Evolutionary conservation across 768 basidiomycete species (phyloP).

Genomic region (Termitomyces sp.): DNA sequence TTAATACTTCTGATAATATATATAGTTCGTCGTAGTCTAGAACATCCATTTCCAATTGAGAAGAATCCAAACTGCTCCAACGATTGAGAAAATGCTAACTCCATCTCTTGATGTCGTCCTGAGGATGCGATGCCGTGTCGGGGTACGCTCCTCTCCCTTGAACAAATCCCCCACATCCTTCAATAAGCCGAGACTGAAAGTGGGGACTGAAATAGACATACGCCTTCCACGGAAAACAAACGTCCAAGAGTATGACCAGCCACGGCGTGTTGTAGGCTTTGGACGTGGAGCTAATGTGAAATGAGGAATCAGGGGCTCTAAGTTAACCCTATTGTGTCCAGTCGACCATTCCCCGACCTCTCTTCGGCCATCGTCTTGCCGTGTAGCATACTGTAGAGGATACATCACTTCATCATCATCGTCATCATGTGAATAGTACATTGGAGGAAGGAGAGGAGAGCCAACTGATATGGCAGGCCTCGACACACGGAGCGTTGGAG

Average conservation of each 20-base stretch:
- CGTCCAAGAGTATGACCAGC: slow-evolving; percentile 44
- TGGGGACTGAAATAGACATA: slow-evolving; percentile 44
- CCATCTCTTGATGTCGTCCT: slow-evolving; percentile 35
- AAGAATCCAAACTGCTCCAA: slow-evolving; percentile 29
- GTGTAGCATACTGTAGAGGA: slow-evolving; percentile 44
- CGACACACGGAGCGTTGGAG: slow-evolving; percentile 39
- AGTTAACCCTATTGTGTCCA: slow-evolving; percentile 14
- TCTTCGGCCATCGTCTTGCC: slow-evolving; percentile 30
- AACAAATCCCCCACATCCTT: slow-evolving; percentile 12
- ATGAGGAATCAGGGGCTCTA: slow-evolving; percentile 18
- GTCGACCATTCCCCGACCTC: slow-evolving; percentile 36
- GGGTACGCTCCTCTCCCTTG: slow-evolving; percentile 9
- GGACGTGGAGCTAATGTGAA: slow-evolving; percentile 36
- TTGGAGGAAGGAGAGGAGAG: slow-evolving; percentile 35
- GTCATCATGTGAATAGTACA: slow-evolving; percentile 33
- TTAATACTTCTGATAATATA: slow-evolving; percentile 1
- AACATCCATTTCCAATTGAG: slow-evolving; percentile 33
- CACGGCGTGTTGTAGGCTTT: slow-evolving; percentile 17
- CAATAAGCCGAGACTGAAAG: slow-evolving; percentile 17
- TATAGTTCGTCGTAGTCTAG: slow-evolving; percentile 1
- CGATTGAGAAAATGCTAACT: slow-evolving; percentile 34
- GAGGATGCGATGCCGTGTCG: slow-evolving; percentile 25
- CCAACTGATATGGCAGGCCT: slow-evolving; percentile 37
- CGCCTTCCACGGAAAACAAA: slow-evolving; percentile 56
- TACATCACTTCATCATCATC: slow-evolving; percentile 52